phyloP scores from a whole-genome alignment of 2,329 filamentous ascomycete genomes.

The Hawksworthiomyces lignivorus region DNA sequence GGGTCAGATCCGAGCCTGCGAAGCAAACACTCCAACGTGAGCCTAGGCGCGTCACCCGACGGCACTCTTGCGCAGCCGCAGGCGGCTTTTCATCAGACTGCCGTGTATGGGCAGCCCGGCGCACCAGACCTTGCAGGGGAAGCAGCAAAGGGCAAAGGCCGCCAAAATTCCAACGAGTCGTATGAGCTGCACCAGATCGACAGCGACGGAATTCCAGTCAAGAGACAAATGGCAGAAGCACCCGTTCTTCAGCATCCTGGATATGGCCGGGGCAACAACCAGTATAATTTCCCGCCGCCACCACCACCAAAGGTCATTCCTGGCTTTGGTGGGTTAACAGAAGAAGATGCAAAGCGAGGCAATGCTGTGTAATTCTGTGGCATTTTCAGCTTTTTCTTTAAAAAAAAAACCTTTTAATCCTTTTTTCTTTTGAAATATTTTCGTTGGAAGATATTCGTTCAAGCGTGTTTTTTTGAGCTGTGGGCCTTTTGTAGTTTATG shows the following conservation, averaged over 20 bases:
- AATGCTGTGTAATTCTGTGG: constrained; percentile 2
- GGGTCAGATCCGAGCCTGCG: constrained; percentile 27
- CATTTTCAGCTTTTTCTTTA: not conserved
- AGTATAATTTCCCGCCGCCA: constrained; percentile 7
- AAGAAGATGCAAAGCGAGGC: constrained; percentile 8
- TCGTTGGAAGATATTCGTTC: not conserved
- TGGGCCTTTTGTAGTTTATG: not conserved
- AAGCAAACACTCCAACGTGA: constrained; percentile 22
- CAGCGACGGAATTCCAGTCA: constrained; percentile 18
- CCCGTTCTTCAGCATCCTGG: constrained; percentile 40
- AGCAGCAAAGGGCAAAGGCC: constrained; percentile 31
- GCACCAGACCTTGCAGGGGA: no score
- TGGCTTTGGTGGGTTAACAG: constrained; percentile 11
- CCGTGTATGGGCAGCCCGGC: no score
- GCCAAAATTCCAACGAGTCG: constrained; percentile 25
- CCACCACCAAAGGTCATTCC: constrained; percentile 6
- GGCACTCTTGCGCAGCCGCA: no score
- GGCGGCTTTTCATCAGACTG: no score
- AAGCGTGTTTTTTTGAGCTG: not conserved
- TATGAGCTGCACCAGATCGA: constrained; percentile 44
- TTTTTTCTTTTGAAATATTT: constrained; percentile 7
- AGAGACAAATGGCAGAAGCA: constrained; percentile 14
- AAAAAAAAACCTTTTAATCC: no score
- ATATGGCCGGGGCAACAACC: constrained; percentile 29
- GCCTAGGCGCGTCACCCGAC: constrained; percentile 14